Percentiles rank a stretch among this genome's conserved stretches.
These are phyloP conservation scores for Jacaranda copaia DNA, from an alignment of 257 asterid species.

Conservation along the genomic window DNA sequence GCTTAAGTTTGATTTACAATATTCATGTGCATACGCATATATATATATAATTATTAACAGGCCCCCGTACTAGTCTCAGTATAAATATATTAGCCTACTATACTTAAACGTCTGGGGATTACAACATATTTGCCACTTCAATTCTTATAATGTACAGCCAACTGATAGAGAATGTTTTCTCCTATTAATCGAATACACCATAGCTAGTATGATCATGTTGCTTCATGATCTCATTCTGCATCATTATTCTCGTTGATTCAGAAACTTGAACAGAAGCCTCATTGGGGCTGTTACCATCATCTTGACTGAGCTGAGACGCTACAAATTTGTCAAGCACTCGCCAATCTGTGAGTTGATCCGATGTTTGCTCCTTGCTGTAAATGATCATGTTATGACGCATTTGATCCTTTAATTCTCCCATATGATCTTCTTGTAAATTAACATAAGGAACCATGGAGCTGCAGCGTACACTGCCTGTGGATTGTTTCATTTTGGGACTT, in stretches of 20 bases:
- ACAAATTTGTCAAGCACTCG: constrained; percentile 73
- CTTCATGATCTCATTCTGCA: constrained; percentile 34
- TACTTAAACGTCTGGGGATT: not conserved
- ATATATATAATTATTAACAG: constrained; percentile 17
- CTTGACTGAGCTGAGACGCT: constrained; percentile 68
- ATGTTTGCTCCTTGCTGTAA: no score
- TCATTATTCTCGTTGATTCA: constrained; percentile 43
- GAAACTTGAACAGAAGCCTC: constrained; percentile 38
- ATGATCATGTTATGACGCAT: no score
- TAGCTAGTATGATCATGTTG: constrained; percentile 6
- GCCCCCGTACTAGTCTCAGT: not conserved
- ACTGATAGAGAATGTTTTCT: constrained; percentile 13
- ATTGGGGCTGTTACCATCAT: constrained; percentile 35
- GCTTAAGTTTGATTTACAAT: not conserved
- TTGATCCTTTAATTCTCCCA: not conserved
- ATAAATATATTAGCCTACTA: not conserved
- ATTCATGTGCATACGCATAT: not conserved
- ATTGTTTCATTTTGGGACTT: constrained; percentile 56
- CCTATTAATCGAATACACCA: not conserved
- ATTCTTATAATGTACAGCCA: constrained; percentile 48
- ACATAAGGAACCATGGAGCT: constrained; percentile 33
- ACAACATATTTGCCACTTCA: not conserved
- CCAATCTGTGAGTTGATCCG: constrained; percentile 65
- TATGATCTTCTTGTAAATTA: constrained; percentile 23
- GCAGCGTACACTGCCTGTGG: constrained; percentile 1